Evolutionary conservation across 768 basidiomycete genomes (phyloP), one percentile per base, ranked within the genome.

Genomic region (Mycena alexandri): DNA sequence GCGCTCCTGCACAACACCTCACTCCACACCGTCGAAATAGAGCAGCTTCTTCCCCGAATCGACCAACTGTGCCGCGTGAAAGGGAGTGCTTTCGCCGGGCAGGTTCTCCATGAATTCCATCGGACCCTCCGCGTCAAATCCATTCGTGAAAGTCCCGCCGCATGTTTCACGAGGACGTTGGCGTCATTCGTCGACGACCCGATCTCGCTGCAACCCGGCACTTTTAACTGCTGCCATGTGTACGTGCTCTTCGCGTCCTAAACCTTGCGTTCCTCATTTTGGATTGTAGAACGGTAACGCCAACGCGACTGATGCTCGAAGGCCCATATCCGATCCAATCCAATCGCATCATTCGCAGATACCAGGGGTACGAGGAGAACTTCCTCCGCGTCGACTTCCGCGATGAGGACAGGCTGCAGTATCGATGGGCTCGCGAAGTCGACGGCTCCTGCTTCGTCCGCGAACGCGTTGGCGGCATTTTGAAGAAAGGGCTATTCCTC

Each of bases 361-460:
- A 89, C 62, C 75, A 79, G 52, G 84, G 83, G 0, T 86, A 85
- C 63, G 82, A 89, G 51, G 86, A 92, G 34, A 80, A 87, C 71
- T 96, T 96, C 74, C 75, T 96, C 34, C 89, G 95, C 12, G 93
- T 95, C 25, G 89, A 93, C 71, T 94, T 96, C 72, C 86, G 91
- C 6, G 94, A 95, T 62, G 94, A 96, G 79, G 92, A 95, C 71
- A 83, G 84, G 38, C 82, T 92, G n/a, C 84, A 87, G 42, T 91
- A 91, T 67, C 85, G 88, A 14, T 93, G 91, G 91, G 86, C 87
- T 61, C 83, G 87, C 12, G 86, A 87, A 43, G 87, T 91, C 7
- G 90, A 93, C 67, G 87, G 86, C 0, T 74, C 78, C 2, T 74
- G 79, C 16, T 89, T 90, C 74, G 80, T 94, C 2, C 77, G 82